Base-by-base conservation (phyloP, 257 asterid species). In the Ophiorrhiza pumila region DNA sequence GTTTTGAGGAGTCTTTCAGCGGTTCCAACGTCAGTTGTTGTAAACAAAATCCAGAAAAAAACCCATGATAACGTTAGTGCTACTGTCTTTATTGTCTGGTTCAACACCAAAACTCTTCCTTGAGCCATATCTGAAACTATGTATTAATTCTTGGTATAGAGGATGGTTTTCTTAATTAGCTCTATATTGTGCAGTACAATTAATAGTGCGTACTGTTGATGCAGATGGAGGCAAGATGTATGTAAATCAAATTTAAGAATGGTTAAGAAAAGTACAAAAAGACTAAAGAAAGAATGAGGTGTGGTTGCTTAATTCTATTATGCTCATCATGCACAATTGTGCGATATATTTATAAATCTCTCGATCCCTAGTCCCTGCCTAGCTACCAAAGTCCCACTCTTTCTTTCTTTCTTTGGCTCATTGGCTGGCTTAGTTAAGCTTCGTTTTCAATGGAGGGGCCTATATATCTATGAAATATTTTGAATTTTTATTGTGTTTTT, bases 1-100 rank as follows among this genome's bases (percentile, higher is more conserved):
- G 25, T 25, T 61, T 68, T 73, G 49, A 80, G 29, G 23, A 74
- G 79, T 63, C 79, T 77, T 29, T 80, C 82, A 18, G 84, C 79
- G 41, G 35, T 73, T 18, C 81, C 80, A 7, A 59, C 37, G 23
- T 37, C 74, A 20, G 58, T 76, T 13, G 58, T 41, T 11, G 68
- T 60, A 20, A 81, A 58, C 63, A 81, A 37, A 61, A 58, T 72
- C 71, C 81, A 77, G 74, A 77, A 81, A 4, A 71, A 46, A 20
- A 70, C 58, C 80, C 82, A 81, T 65, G 68, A 66, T 50, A 49
- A 25, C 13, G 74, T 32, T 20, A 39, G 17, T 27, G 49, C 8
- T 27, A 67, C 50, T 2, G 74, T 52, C 45, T 57, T 73, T 35
- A 57, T 34, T 73, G 46, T 80, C 23, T 32, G 35, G 68, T 67